Percentiles rank a stretch among this genome's conserved stretches.
These are phyloP conservation scores for Claviceps humidiphila DNA, from an alignment of 2,329 filamentous ascomycete genomes.

Conservation along the genomic window DNA sequence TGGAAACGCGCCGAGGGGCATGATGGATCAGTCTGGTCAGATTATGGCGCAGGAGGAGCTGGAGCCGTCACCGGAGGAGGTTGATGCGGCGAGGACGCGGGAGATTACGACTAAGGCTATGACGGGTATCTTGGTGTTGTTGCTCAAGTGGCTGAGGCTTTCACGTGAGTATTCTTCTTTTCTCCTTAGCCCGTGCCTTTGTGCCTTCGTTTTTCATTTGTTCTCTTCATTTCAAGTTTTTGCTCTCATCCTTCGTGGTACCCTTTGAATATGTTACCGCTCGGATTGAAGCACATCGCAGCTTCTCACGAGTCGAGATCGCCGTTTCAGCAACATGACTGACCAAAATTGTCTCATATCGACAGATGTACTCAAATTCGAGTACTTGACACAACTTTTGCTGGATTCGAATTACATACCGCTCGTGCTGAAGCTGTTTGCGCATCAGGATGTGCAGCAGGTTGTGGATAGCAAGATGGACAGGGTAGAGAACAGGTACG, in stretches of 20 bases:
- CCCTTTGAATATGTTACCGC: no score
- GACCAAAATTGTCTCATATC: background rate
- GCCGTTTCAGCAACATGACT: background rate
- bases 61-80: slow-evolving; percentile 55
- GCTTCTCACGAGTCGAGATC: background rate
- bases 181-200: background rate
- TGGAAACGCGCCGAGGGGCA: slow-evolving; percentile 17
- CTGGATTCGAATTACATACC: slow-evolving; percentile 93
- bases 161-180: slow-evolving; percentile 53
- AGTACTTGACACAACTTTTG: slow-evolving; percentile 86
- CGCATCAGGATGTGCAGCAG: slow-evolving; percentile 85
- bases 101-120: slow-evolving; percentile 88
- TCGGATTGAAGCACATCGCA: no score
- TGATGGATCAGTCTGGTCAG: slow-evolving; percentile 20
- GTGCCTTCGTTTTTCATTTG: no score
- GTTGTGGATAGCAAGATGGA: slow-evolving; percentile 78
- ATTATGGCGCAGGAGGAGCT: slow-evolving; percentile 23
- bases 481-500: slow-evolving; percentile 65
- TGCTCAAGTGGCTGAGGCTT: slow-evolving; percentile 92
- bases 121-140: slow-evolving; percentile 73
- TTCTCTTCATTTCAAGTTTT: background rate
- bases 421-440: slow-evolving; percentile 82
- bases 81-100: slow-evolving; percentile 67
- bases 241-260: background rate
- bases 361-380: slow-evolving; percentile 81